Conservation (phyloP, 179 eudicot genomes). For the Patellifolia procumbens region DNA sequence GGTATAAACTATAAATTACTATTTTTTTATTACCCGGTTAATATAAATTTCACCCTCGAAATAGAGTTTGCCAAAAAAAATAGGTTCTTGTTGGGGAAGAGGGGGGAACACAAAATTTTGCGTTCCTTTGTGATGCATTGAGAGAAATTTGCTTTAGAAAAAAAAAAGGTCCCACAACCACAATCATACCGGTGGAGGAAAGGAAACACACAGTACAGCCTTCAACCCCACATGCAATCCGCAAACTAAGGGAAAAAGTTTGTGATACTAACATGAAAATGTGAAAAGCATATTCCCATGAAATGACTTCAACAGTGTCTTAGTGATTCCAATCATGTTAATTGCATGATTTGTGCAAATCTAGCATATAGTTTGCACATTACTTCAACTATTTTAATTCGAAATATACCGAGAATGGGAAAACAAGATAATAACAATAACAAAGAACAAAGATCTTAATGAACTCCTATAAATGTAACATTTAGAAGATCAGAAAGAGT, state of each 20-base stretch:
- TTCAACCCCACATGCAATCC: constrained; percentile 9
- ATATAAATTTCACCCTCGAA: too few relatives aligned
- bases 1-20: too few relatives aligned
- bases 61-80: too few relatives aligned
- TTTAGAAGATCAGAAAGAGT: constrained; percentile 13
- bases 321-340: not conserved
- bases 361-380: not conserved
- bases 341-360: not conserved
- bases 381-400: too few relatives aligned
- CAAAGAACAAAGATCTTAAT: not conserved
- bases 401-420: too few relatives aligned
- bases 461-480: constrained; percentile 12
- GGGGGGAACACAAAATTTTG: too few relatives aligned
- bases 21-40: too few relatives aligned
- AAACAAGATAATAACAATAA: not conserved
- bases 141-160: not conserved
- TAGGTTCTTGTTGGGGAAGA: too few relatives aligned
- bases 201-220: not conserved
- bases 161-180: not conserved
- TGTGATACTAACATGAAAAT: constrained; percentile 9
- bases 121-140: too few relatives aligned
- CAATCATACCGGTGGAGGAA: constrained; percentile 11
- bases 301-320: not conserved
- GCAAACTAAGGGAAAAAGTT: not conserved
- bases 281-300: constrained; percentile 5